Conservation (phyloP, 192 early-diverging fungal species). For the Entomortierella parvispora region DNA sequence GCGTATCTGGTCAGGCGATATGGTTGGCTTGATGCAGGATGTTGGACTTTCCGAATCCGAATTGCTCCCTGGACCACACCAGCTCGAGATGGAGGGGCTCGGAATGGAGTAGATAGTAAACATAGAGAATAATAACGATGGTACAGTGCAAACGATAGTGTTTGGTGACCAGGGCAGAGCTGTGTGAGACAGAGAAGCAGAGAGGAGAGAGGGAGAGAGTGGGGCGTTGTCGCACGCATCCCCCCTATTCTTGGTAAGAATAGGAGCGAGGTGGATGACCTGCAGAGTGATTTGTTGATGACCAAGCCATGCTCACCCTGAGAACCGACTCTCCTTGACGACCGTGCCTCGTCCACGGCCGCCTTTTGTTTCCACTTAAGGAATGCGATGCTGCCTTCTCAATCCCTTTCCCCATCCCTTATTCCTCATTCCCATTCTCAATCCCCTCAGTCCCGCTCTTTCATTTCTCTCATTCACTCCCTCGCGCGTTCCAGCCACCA, state of each 20-base stretch:
- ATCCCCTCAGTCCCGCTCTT: too few species aligned
- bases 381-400: neutral
- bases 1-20: conserved; percentile 26
- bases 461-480: conserved; percentile 5
- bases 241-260: too few species aligned
- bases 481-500: neutral
- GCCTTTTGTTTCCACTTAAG: conserved; percentile 2
- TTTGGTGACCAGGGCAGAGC: too few species aligned
- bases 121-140: too few species aligned
- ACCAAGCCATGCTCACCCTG: neutral
- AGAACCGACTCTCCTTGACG: neutral
- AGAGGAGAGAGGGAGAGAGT: too few species aligned
- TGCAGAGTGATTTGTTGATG: too few species aligned
- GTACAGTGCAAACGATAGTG: too few species aligned
- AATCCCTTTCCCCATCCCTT: neutral
- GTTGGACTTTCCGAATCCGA: conserved; percentile 11
- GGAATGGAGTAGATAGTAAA: neutral
- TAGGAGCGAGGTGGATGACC: too few species aligned
- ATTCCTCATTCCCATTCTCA: conserved; percentile 1
- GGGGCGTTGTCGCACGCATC: too few species aligned
- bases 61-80: conserved; percentile 3
- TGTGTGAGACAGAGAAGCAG: too few species aligned
- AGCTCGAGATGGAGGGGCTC: conserved; percentile 30
- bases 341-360: neutral
- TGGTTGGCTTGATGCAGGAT: conserved; percentile 31